Conservation (phyloP, 345 rosid genomes). For the Crucihimalaya himalaica region DNA sequence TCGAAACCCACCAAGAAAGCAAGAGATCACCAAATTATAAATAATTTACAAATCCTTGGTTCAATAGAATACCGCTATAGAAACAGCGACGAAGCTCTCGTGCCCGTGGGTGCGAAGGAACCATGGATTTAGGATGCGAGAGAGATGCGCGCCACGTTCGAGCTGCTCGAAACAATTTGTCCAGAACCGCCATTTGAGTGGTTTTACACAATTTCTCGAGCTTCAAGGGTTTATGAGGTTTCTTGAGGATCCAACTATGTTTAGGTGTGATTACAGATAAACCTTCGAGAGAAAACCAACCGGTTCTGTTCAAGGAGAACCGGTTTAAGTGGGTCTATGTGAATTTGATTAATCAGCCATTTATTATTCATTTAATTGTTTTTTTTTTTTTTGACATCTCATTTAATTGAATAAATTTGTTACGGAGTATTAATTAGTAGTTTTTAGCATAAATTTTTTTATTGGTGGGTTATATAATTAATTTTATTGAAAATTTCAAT, state of each 20-base stretch:
- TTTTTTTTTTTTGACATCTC: too few relatives aligned
- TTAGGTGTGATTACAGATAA: background rate
- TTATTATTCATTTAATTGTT: too few relatives aligned
- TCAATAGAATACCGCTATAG: constrained; percentile 30
- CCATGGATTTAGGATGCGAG: constrained; percentile 40
- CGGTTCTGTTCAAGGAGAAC: background rate
- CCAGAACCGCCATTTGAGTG: constrained; percentile 47
- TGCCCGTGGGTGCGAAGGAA: constrained; percentile 35
- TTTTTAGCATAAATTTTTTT: too few relatives aligned
- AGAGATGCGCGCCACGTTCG: constrained; percentile 43
- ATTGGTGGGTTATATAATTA: too few relatives aligned
- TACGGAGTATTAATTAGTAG: too few relatives aligned
- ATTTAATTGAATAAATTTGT: too few relatives aligned
- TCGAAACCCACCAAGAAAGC: background rate
- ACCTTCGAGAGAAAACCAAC: constrained; percentile 2
- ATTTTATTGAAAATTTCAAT: too few relatives aligned
- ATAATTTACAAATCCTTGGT: background rate
- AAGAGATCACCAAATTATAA: background rate
- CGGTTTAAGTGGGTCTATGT: constrained; percentile 4
- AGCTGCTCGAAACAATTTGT: constrained; percentile 46
- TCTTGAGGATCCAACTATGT: background rate
- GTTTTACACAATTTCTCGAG: background rate
- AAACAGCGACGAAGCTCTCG: constrained; percentile 35
- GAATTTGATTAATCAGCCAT: background rate
- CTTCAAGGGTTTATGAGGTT: constrained; percentile 37